phyloP scores from a whole-genome alignment of 2,329 filamentous ascomycete genomes.

The Penicillium sp. region DNA sequence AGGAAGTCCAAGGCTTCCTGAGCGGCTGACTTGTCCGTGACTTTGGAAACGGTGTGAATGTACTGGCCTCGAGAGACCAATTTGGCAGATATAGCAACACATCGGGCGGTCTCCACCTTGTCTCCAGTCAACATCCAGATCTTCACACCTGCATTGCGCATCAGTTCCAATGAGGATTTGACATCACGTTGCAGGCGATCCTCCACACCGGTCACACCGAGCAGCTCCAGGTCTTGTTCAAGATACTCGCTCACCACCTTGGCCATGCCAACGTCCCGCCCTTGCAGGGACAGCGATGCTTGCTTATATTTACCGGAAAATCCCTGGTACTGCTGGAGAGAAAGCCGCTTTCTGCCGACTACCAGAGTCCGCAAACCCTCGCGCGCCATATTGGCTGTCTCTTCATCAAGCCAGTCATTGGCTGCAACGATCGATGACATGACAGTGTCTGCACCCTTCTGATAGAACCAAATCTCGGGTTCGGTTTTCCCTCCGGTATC shows the following conservation, averaged over 20 bases:
- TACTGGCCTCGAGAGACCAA: conserved; percentile 90
- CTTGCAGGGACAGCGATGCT: conserved; percentile 74
- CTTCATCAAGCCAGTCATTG: conserved; percentile 98
- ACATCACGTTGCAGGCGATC: conserved; percentile 95
- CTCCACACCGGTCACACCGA: conserved; percentile 97
- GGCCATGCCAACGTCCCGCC: conserved; percentile 78
- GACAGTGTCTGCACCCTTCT: conserved; percentile 96
- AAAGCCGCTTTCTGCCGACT: conserved; percentile 86
- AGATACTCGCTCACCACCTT: conserved; percentile 75
- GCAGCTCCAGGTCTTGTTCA: conserved; percentile 82
- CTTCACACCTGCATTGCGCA: conserved; percentile 96
- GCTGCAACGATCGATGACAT: conserved; percentile 94
- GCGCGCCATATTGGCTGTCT: conserved; percentile 98
- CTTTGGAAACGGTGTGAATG: conserved; percentile 85
- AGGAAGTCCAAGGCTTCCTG: conserved; percentile 87
- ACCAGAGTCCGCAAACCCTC: conserved; percentile 93
- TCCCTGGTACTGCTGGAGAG: conserved; percentile 71
- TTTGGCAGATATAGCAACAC: conserved; percentile 92
- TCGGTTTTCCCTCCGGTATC: conserved; percentile 50
- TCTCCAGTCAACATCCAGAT: conserved; percentile 99
- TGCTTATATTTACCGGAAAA: conserved; percentile 74
- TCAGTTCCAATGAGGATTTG: conserved; percentile 87
- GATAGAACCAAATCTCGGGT: conserved; percentile 95
- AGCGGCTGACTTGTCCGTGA: conserved; percentile 78
- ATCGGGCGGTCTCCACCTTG: conserved; percentile 96